Base-by-base conservation (phyloP, 1,284 basidiomycete species). In the Mycosarcoma maydis region DNA sequence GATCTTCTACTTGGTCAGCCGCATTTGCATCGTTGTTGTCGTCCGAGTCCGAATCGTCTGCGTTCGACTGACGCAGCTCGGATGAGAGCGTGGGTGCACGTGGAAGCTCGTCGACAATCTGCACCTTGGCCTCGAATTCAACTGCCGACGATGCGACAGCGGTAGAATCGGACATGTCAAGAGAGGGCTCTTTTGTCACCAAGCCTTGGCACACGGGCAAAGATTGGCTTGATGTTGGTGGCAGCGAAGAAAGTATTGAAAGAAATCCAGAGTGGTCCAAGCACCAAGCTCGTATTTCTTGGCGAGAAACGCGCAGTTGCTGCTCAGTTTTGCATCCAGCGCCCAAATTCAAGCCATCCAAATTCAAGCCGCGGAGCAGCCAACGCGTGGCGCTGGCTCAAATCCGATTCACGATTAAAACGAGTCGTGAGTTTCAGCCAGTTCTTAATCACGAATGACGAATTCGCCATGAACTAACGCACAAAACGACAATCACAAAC, bases 31-130 rank as follows among this genome's bases (percentile, higher is more conserved):
- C 39, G 5, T 41, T 26, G n/a, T 67, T 65, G 16, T 66, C 46
- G 1, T 76, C 74, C 7, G 74, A 76, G 17, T 72, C 72, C 7
- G 68, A 55, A 23, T 71, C 71, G 11, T 60, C 48, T 4, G 16
- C 40, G 23, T 39, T 44, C 11, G 40, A n/a, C 1, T 40, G 19
- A 4, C 48, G 30, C 26, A 45, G 52, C 17, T 64, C 69, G 26
- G 51, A n/a, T 19, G 58, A 42, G 32, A 57, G 22, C 9, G 41
- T 53, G 8, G 62, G 51, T 27, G 39, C 42, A 4, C 55, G 57
- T 3, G 61, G 60, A n/a, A 57, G 53, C 16, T 57, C 55, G 24
- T 64, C 66, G 16, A 71, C 51, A 24, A 75, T 51, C 26, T 60
- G 60, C 14, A 58, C 66, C 14, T 58, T 50, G 2, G 50, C 38